Base-by-base conservation (phyloP, 2,329 filamentous ascomycete genomes). In the Leptographium wingfieldii region DNA sequence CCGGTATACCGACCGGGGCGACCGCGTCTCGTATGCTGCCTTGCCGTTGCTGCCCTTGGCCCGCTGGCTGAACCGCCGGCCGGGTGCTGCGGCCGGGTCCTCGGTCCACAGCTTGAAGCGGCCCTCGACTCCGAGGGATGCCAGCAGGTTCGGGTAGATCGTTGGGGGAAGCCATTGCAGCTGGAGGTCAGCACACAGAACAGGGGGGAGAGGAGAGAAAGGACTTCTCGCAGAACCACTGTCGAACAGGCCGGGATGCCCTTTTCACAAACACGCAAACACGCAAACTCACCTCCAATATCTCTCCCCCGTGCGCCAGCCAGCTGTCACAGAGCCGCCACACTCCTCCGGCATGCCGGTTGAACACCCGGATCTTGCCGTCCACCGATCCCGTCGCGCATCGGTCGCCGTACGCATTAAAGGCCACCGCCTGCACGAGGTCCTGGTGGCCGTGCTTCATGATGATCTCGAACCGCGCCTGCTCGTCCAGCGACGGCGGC, bases 151-250 rank as follows among this genome's bases (percentile, higher is more conserved):
- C 46, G 83, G 90, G 66, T 94, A 94, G 62, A 94, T 85, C 64
- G 89, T 92, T 0, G 91, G 88, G 1, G 91, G 90, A 60, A 95
- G 88, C 92, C 92, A 97, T 78, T 94, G 90, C 59, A 95, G 85
- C 89, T 92, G 68, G 33, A n/a, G 25, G 56, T 38, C 31, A 55
- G 19, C 29, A 22, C 22, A 22, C 22, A 22, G 22, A 22, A 1
- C 22, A 22, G 22, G 33, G 16, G 33, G 22, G 22, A 35, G 25
- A 56, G 25, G 4, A n/a, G 29, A 5, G 22, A 46, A 11, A 7
- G 29, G 29, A 5, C 7, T 31, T 31, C 29, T 31, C 29, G 29
- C 29, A 31, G 29, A 31, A 31, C 29, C 40, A 43, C 22, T 22
- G 22, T 22, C 22, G 22, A 22, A 22, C 22, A 22, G 22, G 22